These are phyloP conservation scores for Colletotrichum euphorbiae DNA, from an alignment of 2,329 filamentous ascomycete genomes.

Conservation along the genomic window DNA sequence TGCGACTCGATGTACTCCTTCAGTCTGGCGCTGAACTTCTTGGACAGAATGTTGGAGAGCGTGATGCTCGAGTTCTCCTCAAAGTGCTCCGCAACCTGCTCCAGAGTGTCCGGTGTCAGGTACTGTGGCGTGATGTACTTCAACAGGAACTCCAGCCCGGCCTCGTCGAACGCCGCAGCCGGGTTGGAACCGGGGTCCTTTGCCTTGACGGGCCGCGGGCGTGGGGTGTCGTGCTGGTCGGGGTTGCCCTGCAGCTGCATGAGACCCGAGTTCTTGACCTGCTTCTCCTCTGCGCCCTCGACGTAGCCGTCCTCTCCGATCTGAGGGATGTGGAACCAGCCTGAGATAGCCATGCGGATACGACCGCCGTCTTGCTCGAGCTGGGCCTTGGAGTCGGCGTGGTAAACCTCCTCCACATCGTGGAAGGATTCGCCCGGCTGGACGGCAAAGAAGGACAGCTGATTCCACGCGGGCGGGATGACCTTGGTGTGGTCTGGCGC, in stretches of 20 bases:
- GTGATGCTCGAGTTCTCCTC: constrained; percentile 86
- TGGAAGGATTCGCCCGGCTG: constrained; percentile 99
- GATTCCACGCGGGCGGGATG: constrained; percentile 96
- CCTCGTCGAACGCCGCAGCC: constrained; percentile 72
- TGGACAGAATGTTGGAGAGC: constrained; percentile 80
- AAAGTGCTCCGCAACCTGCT: constrained; percentile 84
- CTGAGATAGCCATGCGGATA: constrained; percentile 96
- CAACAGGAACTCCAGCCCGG: constrained; percentile 89
- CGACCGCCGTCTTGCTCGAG: constrained; percentile 77
- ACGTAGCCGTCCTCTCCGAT: constrained; percentile 92
- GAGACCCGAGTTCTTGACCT: constrained; percentile 89
- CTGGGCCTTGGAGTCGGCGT: constrained; percentile 69
- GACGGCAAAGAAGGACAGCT: constrained; percentile 97
- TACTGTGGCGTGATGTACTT: constrained; percentile 92
- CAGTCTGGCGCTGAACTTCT: constrained; percentile 81
- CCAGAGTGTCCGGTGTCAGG: constrained; percentile 89
- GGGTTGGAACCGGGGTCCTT: constrained; percentile 58
- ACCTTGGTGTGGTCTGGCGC: constrained; percentile 81
- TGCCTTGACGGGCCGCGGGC: constrained; percentile 66
- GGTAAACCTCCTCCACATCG: constrained; percentile 98
- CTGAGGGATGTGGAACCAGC: constrained; percentile 99
- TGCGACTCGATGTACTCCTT: constrained; percentile 75
- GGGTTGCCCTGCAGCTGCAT: constrained; percentile 93
- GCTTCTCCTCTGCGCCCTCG: constrained; percentile 86
- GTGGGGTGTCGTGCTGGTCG: constrained; percentile 87